Conservation (phyloP, 1,284 basidiomycete species). For the Sporisorium reilianum region DNA sequence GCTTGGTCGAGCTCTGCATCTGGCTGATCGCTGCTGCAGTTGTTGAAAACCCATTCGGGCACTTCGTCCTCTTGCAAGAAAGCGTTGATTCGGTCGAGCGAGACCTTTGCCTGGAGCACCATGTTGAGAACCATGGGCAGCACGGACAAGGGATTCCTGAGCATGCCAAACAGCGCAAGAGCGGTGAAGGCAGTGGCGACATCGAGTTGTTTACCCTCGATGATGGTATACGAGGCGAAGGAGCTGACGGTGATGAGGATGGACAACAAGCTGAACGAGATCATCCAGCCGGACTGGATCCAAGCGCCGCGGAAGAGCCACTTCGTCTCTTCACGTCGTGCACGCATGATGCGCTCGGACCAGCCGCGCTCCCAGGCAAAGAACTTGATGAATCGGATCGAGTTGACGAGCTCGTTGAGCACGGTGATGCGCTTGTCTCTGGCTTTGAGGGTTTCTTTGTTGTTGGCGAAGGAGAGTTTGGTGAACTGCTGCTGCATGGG, state of each 20-base stretch:
- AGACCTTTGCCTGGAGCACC: conserved; percentile 76
- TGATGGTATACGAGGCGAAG: conserved; percentile 51
- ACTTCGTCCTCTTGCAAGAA: conserved; percentile 88
- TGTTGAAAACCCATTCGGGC: conserved; percentile 75
- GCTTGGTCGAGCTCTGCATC: conserved; percentile 12
- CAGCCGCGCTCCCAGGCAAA: conserved; percentile 55
- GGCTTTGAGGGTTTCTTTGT: conserved; percentile 21
- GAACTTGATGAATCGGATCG: conserved; percentile 61
- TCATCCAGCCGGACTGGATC: conserved; percentile 20
- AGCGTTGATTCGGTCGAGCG: conserved; percentile 81
- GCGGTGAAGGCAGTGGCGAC: conserved; percentile 55
- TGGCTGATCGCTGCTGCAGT: conserved; percentile 25
- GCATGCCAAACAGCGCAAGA: conserved; percentile 54
- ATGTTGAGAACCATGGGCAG: conserved; percentile 52
- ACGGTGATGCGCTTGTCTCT: conserved; percentile 44
- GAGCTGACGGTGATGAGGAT: conserved; percentile 41
- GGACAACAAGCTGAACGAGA: conserved; percentile 38
- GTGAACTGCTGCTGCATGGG: conserved; percentile 45
- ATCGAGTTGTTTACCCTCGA: conserved; percentile 45
- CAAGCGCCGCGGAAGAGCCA: conserved; percentile 8
- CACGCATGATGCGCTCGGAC: conserved; percentile 28
- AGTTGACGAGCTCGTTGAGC: conserved; percentile 51
- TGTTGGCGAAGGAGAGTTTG: conserved; percentile 19
- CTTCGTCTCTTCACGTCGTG: conserved; percentile 38
- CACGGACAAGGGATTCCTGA: conserved; percentile 50